Evolutionary conservation across 495 filamentous ascomycete genomes (phyloP).

Genomic region (Xylaria longipes): DNA sequence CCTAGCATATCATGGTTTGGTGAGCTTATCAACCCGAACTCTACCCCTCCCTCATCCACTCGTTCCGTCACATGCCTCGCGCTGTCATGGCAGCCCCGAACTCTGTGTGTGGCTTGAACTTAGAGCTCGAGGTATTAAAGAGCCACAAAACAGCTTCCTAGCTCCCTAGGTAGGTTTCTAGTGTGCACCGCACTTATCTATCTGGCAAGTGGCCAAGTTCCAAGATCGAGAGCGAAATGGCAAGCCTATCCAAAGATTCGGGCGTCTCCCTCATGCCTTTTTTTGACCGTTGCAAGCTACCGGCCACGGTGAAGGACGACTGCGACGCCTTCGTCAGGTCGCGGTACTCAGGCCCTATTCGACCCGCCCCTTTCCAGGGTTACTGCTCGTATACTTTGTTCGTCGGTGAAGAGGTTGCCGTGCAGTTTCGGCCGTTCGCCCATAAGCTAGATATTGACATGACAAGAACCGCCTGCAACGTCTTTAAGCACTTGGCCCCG

Average conservation of each 20-base stretch:
- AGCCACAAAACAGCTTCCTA: not conserved
- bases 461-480: constrained; percentile 43
- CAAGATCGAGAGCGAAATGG: constrained; percentile 28
- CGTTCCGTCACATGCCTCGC: constrained; percentile 32
- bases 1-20: constrained; percentile 25
- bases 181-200: not conserved
- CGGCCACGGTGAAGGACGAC: constrained; percentile 32
- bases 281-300: constrained; percentile 37
- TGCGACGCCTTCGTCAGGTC: constrained; percentile 35
- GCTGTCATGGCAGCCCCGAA: not conserved
- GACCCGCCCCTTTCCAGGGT: constrained; percentile 50
- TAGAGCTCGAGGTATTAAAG: constrained; percentile 17
- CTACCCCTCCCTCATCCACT: constrained; percentile 40
- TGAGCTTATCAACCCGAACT: constrained; percentile 33
- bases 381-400: constrained; percentile 60
- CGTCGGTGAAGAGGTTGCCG: constrained; percentile 43
- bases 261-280: constrained; percentile 32
- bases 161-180: not conserved
- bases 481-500: constrained; percentile 51
- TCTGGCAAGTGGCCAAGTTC: not conserved
- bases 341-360: constrained; percentile 31
- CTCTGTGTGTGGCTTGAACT: not conserved
- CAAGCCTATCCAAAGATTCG: constrained; percentile 31
- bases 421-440: constrained; percentile 58
- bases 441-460: constrained; percentile 51